Base-by-base conservation (phyloP, 1,284 basidiomycete genomes). In the Cutaneotrichosporon spelunceum region DNA sequence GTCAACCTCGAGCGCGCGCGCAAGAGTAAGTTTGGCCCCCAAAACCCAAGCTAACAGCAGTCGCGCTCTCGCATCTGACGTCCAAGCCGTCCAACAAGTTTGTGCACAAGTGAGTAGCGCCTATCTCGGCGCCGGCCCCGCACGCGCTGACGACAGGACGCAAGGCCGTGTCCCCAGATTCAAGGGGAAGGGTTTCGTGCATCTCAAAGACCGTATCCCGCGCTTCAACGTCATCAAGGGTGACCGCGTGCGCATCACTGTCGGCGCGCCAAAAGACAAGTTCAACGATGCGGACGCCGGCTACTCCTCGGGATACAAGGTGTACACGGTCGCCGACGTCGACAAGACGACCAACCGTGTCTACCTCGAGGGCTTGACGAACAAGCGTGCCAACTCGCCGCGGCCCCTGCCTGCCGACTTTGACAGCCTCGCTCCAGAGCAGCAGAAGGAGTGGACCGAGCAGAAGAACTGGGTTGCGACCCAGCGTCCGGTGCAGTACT, bases 211-310 rank as follows among this genome's bases (percentile, higher is more conserved):
- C 59, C 68, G 77, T 42, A 67, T 79, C 26, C 60, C 62, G 53
- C 68, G 70, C 61, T 79, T 75, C 75, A 79, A 79, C 63, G 70
- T 79, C 47, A 63, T 70, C 27, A 70, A 72, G 14, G 76, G 75
- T 29, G 77, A 79, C 65, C 68, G 69, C 61, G 77, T 79, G 47
- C 69, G 77, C 24, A 57, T 79, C 36, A 56, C 68, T 26, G 72
- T 73, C 26, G 77, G 77, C 33, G 74, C 71, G 62, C 64, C 70
- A 8, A 44, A 67, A 24, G 72, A 77, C 36, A 75, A 74, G 65
- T 79, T 55, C 57, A 27, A 69, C 48, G 71, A 77, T 61, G 71
- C 68, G 54, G 33, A n/a, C 9, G 33, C 64, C 34, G 68, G 71
- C 26, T 34, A n/a, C n/a, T 49, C 52, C 24, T 68, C 72, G n/a